These are phyloP conservation scores for Fistulinella staudtii DNA, from an alignment of 1,284 basidiomycete genomes.

Conservation along the genomic window DNA sequence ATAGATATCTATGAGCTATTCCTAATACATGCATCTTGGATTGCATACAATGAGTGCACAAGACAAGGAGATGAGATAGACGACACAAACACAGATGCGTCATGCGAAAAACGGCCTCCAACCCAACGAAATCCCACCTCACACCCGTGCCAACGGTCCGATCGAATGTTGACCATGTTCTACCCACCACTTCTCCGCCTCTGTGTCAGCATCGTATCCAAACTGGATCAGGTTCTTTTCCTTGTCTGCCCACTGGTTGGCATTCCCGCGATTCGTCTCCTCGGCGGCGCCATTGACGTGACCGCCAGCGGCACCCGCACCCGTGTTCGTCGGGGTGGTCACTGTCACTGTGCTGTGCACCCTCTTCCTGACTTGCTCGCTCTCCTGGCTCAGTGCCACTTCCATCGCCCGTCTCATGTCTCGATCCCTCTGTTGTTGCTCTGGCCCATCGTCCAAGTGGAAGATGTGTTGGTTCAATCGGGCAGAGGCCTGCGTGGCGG, in stretches of 20 bases:
- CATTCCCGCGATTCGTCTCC: constrained; percentile 31
- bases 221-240: constrained; percentile 43
- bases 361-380: constrained; percentile 12
- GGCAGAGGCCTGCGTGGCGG: constrained; percentile 44
- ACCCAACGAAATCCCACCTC: too few species aligned
- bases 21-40: too few species aligned
- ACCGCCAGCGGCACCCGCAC: background rate
- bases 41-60: too few species aligned
- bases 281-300: background rate
- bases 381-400: constrained; percentile 30
- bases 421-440: constrained; percentile 47
- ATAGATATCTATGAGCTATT: too few species aligned
- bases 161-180: constrained; percentile 18
- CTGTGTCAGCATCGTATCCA: constrained; percentile 49
- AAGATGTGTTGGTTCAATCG: constrained; percentile 51
- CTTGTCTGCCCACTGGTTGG: constrained; percentile 51
- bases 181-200: constrained; percentile 47
- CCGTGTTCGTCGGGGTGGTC: background rate
- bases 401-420: constrained; percentile 50
- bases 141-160: constrained; percentile 6
- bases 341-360: constrained; percentile 8
- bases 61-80: too few species aligned
- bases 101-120: too few species aligned
- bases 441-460: constrained; percentile 52
- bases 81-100: too few species aligned